These are phyloP conservation scores for Gamsiella multidivaricata DNA, from an alignment of 192 early-diverging fungal genomes.

Conservation along the genomic window DNA sequence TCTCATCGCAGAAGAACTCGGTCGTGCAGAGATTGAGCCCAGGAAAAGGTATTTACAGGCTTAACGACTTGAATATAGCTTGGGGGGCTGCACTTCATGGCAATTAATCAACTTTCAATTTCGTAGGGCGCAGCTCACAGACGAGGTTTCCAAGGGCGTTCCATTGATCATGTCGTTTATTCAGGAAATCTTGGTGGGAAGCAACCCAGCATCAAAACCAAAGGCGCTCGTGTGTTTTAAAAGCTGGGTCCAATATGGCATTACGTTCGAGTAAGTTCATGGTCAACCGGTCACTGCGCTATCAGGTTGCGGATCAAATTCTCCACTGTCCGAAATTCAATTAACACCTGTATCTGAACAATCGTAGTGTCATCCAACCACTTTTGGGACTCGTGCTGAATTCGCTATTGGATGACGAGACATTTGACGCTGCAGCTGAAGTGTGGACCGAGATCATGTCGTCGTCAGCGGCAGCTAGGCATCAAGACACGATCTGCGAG, in stretches of 20 bases:
- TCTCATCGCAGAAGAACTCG: conserved; percentile 65
- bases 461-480: conserved; percentile 42
- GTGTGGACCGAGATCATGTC: conserved; percentile 65
- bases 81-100: no score
- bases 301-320: not conserved
- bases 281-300: not conserved
- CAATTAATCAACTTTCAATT: no score
- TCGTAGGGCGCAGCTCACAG: conserved; percentile 35
- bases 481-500: conserved; percentile 56
- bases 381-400: conserved; percentile 56
- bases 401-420: conserved; percentile 53
- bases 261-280: conserved; percentile 61
- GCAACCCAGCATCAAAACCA: conserved; percentile 46
- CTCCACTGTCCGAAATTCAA: not conserved
- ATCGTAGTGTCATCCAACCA: conserved; percentile 49
- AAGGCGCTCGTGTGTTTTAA: conserved; percentile 62
- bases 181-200: conserved; percentile 29
- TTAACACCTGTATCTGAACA: not conserved
- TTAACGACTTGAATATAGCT: conserved; percentile 37
- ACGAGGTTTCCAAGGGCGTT: conserved; percentile 22
- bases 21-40: conserved; percentile 59
- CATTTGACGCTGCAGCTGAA: conserved; percentile 64
- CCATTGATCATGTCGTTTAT: conserved; percentile 31
- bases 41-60: conserved; percentile 52
- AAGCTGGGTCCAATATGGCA: conserved; percentile 67